Base-by-base conservation (phyloP, 306 rosid genomes). In the Trifolium fragiferum region DNA sequence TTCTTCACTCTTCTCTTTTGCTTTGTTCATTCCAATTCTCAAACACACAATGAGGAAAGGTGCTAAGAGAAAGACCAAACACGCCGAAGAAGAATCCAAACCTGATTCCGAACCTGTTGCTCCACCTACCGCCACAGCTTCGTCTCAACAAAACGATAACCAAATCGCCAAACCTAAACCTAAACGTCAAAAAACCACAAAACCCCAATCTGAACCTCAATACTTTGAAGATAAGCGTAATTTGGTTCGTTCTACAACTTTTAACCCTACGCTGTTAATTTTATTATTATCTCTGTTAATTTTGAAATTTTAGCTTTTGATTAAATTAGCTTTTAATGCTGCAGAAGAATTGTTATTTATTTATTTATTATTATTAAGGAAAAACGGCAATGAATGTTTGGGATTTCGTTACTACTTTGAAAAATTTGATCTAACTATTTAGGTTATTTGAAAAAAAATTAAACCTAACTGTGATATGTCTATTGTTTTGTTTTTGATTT, bases 171-270 rank as follows among this genome's bases (percentile, higher is more conserved):
- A 83, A 67, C 61, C 86, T 30, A 83, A 81, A 38, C 77, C 89
- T 37, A 90, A 90, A 81, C 90, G 87, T 21, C 82, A 76, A 61
- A 87, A 78, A 80, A 60, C 82, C n/a, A 18, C 88, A 14, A 82
- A 86, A 16, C 83, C 89, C 10, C 72, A 78, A 33, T 19, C 82
- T 58, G 81, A 86, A 32, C 85, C 85, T 8, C 83, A 86, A 41
- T 86, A 77, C 83, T 80, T 86, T 59, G 81, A 86, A 77, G 89
- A 86, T 40, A 74, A 82, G 77, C 89, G 89, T 58, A 86, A 86
- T 79, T 82, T 86, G 87, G 89, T 86, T 58, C 2, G 23, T 18
- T 74, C 5, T 62, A 62, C 47, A 2, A 20, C 12, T 32, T 32
- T 2, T 2, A 2, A 0, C n/a, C 4, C 2, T 10, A 5, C 7